These are phyloP conservation scores for Phytophthora aleatoria DNA, from an alignment of 352 stramenopile species.

Conservation along the genomic window DNA sequence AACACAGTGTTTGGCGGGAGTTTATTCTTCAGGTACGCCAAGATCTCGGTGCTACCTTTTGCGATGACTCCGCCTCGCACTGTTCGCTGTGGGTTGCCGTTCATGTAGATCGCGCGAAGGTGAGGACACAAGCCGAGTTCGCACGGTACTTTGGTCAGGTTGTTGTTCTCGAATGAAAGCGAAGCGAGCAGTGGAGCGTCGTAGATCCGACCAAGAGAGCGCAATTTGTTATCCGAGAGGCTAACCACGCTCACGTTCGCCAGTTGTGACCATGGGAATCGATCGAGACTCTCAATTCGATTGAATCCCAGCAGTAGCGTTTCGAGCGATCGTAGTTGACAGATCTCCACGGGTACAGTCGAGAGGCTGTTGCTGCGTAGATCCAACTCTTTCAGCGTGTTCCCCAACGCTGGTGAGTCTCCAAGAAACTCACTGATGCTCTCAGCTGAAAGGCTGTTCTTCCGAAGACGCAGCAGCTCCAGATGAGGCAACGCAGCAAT, in stretches of 20 bases:
- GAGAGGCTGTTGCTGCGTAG: conserved; percentile 70
- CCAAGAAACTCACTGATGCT: conserved; percentile 52
- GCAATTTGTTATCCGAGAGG: conserved; percentile 80
- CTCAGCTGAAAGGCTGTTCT: conserved; percentile 67
- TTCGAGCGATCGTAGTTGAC: conserved; percentile 48
- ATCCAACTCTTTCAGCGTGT: conserved; percentile 69
- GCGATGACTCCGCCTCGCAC: conserved; percentile 72
- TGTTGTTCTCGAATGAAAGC: conserved; percentile 89
- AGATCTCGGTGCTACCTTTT: conserved; percentile 76
- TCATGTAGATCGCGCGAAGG: conserved; percentile 80
- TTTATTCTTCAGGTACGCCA: conserved; percentile 85
- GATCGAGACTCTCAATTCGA: conserved; percentile 68
- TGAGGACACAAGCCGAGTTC: conserved; percentile 69
- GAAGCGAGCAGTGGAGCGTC: conserved; percentile 59
- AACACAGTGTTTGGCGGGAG: conserved; percentile 50
- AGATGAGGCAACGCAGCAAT: conserved; percentile 56
- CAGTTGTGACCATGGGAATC: conserved; percentile 61
- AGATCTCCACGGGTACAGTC: conserved; percentile 45
- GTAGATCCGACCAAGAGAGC: conserved; percentile 68
- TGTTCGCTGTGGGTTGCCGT: conserved; percentile 85
- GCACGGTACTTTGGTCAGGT: conserved; percentile 58
- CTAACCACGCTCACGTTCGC: conserved; percentile 59
- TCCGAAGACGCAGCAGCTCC: conserved; percentile 67
- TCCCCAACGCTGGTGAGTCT: conserved; percentile 13
- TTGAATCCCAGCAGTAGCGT: conserved; percentile 78